These are phyloP conservation scores for Oligophagozyma castellii DNA, from an alignment of 1,139 yeast species.

Conservation along the genomic window DNA sequence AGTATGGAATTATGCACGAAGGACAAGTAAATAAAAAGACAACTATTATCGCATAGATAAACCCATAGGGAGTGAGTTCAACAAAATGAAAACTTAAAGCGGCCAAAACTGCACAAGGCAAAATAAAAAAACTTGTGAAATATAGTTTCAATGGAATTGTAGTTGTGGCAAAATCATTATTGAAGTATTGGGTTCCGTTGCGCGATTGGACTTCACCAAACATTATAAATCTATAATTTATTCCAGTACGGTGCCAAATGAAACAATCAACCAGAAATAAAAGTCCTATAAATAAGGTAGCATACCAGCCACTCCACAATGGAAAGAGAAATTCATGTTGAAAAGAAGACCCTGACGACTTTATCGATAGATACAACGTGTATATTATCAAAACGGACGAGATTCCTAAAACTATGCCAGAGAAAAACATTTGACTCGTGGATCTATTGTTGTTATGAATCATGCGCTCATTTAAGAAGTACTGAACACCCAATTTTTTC, in stretches of 20 bases:
- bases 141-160: constrained; percentile 28
- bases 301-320: constrained; percentile 83
- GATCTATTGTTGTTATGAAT: constrained; percentile 24
- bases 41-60: constrained; percentile 38
- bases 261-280: constrained; percentile 57
- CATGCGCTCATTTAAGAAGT: constrained; percentile 22
- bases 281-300: constrained; percentile 43
- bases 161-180: constrained; percentile 25
- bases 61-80: constrained; percentile 72
- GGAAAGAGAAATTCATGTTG: constrained; percentile 50
- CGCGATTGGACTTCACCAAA: constrained; percentile 57
- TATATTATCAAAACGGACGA: constrained; percentile 39
- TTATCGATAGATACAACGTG: constrained; percentile 25
- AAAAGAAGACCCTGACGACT: constrained; percentile 20
- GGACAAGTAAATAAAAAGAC: constrained; percentile 48
- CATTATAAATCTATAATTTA: constrained; percentile 84
- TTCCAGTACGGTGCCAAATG: constrained; percentile 60
- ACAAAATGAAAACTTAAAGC: constrained; percentile 73
- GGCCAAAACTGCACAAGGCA: constrained; percentile 42
- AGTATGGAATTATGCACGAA: constrained; percentile 16
- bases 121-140: constrained; percentile 46
- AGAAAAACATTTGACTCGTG: constrained; percentile 31
- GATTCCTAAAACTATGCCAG: constrained; percentile 60
- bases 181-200: constrained; percentile 31
- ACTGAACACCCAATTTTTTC: constrained; percentile 21